Conservation (phyloP, 208 protist species). For the Trypanosoma platydactyli region DNA sequence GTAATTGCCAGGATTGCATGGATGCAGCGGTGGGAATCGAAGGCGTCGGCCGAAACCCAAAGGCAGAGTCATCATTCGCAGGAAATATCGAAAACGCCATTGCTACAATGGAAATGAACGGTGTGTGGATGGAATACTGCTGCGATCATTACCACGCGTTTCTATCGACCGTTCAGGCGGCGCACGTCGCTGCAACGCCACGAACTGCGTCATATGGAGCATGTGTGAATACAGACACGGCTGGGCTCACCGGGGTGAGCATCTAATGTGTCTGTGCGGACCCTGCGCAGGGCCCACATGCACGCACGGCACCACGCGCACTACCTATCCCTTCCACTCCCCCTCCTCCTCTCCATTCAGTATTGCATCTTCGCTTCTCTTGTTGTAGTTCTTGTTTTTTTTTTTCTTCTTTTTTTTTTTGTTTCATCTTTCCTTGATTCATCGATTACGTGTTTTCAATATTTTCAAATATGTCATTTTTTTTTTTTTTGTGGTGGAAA, state of each 20-base stretch:
- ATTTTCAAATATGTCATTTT: too few species aligned
- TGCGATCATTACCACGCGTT: conserved; percentile 55
- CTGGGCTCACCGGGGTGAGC: conserved; percentile 27
- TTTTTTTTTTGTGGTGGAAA: conserved; percentile 1
- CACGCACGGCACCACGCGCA: neutral
- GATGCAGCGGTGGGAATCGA: too few species aligned
- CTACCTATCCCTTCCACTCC: neutral
- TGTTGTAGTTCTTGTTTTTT: conserved; percentile 2
- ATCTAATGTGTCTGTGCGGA: too few species aligned
- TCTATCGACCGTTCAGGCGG: conserved; percentile 28
- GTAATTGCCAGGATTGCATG: neutral
- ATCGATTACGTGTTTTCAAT: too few species aligned
- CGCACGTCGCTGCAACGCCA: conserved; percentile 18
- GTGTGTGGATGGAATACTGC: conserved; percentile 72
- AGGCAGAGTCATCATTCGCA: too few species aligned
- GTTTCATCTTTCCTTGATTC: neutral
- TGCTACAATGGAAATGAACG: conserved; percentile 61
- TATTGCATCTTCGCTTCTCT: conserved; percentile 2
- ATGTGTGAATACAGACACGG: neutral
- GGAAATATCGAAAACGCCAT: conserved; percentile 22
- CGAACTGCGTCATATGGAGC: neutral
- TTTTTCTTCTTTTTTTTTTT: conserved; percentile 8
- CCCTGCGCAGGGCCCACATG: too few species aligned
- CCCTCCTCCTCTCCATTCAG: neutral
- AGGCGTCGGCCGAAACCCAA: too few species aligned